Conservation (phyloP, 352 stramenopile species). For the Phytophthora fragariae region DNA sequence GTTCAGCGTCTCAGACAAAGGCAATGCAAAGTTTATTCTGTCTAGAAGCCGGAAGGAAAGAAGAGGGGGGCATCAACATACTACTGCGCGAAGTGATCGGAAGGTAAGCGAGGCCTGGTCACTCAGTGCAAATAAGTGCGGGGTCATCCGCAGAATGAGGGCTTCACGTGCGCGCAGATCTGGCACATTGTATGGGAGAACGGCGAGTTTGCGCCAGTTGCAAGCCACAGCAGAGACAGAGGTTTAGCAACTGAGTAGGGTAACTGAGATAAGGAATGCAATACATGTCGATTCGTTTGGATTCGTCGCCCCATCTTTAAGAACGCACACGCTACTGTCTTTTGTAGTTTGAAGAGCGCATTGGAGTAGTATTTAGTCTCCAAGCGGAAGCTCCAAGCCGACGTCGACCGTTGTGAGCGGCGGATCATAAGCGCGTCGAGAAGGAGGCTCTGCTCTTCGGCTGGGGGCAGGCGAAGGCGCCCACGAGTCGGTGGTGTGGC, state of each 20-base stretch:
- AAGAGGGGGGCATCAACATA: conserved; percentile 13
- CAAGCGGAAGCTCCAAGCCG: no score
- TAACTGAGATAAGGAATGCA: neutral
- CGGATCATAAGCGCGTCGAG: no score
- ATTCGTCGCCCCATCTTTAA: neutral
- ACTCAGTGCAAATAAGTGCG: conserved; percentile 21
- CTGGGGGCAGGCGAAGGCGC: no score
- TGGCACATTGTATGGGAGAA: conserved; percentile 35
- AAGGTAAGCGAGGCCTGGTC: neutral
- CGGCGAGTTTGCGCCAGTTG: conserved; percentile 10
- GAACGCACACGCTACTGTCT: neutral
- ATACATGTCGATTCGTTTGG: neutral
- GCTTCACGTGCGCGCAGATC: conserved; percentile 25
- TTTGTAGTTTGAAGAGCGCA: no score
- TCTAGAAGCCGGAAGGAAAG: conserved; percentile 23
- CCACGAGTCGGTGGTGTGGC: neutral
- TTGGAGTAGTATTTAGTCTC: no score
- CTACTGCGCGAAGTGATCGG: conserved; percentile 19
- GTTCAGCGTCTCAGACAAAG: conserved; percentile 1
- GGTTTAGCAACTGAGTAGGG: conserved; percentile 2
- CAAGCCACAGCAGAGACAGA: conserved; percentile 9
- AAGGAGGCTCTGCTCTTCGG: no score
- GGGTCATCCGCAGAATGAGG: conserved; percentile 15
- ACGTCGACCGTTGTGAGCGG: no score
- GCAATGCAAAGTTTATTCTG: conserved; percentile 16